Evolutionary conservation across 106 monocot species (phyloP), one percentile per base, ranked within the genome.

Genomic region (Alisma plantagoaquatica): DNA sequence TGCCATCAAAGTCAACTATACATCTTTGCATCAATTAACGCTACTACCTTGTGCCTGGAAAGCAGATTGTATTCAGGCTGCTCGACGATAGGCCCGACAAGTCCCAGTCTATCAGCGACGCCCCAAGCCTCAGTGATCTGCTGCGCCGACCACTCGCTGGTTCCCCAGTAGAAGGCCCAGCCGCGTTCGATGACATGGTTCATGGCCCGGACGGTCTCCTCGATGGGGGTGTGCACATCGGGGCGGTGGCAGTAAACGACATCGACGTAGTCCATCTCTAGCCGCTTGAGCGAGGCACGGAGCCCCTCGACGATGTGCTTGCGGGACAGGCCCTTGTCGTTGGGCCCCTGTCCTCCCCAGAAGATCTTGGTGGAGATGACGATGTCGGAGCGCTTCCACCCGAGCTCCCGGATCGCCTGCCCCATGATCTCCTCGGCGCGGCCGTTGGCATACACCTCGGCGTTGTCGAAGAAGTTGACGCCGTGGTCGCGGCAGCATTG

Each of bases 401-500:
- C 88, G 47, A 96, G 88, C 73, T 96, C 94, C 16, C 94, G 77
- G 61, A 96, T 62, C 33, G 94, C 87, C 68, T 91, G 94, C 9
- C 88, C 88, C 94, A 88, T 96, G 81, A 96, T 96, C 77, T 96
- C 94, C 80, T 96, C 94, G 44, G 94, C 94, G 11, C 94, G 74
- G 28, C 88, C 94, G 29, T 84, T 84, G 33, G 88, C 88, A 71
- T 96, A 96, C 7, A 88, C 94, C 81, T 88, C 94, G 54, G 94
- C 94, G 71, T 88, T 96, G 84, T 96, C 94, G 88, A 96, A 96
- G 88, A 96, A 96, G 73, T 96, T 96, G 53, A 96, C 81, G 41
- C 88, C 84, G 47, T 75, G 49, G 68, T 96, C 88, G 62, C 94
- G 84, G 78, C 94, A 96, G 70, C 66, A 64, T 64, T 88, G 94